phyloP scores from a whole-genome alignment of 306 rosid species.

The Prunus armeniaca region DNA sequence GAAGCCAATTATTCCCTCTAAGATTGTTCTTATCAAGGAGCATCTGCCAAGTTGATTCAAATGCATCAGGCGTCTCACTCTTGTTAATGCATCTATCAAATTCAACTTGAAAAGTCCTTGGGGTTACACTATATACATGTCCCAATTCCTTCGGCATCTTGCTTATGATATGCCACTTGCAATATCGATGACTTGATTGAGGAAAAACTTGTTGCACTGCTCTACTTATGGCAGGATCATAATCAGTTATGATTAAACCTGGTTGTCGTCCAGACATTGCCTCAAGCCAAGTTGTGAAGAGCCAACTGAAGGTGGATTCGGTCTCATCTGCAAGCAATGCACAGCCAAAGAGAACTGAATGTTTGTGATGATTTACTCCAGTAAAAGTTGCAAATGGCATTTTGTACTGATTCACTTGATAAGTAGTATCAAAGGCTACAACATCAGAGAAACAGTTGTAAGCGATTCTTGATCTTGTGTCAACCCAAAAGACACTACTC shows the following conservation, averaged over 20 bases:
- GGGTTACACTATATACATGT: conserved; percentile 6
- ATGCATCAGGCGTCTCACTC: conserved; percentile 18
- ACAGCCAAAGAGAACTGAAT: conserved; percentile 20
- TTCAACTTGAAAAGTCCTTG: conserved; percentile 23
- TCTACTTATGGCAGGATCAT: conserved; percentile 7
- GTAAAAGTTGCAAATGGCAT: conserved; percentile 24
- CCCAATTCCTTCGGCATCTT: conserved; percentile 23
- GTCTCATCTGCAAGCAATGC: conserved; percentile 25
- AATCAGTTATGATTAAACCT: conserved; percentile 16
- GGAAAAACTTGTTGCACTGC: conserved; percentile 15
- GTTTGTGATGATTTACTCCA: conserved; percentile 17
- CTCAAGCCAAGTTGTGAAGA: conserved; percentile 20
- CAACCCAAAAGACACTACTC: conserved; percentile 27
- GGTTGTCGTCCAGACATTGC: conserved; percentile 24
- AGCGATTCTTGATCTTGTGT: conserved; percentile 16
- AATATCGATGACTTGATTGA: conserved; percentile 13
- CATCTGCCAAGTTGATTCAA: conserved; percentile 24
- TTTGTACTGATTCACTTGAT: conserved; percentile 19
- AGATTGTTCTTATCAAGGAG: conserved; percentile 25
- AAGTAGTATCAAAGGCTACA: conserved; percentile 20
- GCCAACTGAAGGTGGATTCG: conserved; percentile 25
- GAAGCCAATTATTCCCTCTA: conserved; percentile 28
- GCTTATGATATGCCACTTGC: conserved; percentile 26
- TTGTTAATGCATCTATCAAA: conserved; percentile 12
- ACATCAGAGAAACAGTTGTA: conserved; percentile 19